These are phyloP conservation scores for Perilla frutescens DNA, from an alignment of 257 asterid genomes.

Conservation along the genomic window DNA sequence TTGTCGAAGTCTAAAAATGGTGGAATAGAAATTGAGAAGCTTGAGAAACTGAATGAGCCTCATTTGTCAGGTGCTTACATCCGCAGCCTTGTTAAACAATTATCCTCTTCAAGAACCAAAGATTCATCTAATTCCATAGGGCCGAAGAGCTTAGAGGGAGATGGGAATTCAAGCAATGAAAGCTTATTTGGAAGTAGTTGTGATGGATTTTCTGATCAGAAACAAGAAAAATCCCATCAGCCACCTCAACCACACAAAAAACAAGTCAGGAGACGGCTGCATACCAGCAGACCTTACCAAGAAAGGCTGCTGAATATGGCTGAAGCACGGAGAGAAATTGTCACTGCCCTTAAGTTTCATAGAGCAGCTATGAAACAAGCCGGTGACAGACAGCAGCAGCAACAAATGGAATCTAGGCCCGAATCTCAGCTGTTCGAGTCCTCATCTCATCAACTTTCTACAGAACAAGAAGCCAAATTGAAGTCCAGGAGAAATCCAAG, in stretches of 20 bases:
- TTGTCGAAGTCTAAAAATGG: slow-evolving; percentile 59
- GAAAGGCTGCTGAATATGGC: slow-evolving; percentile 98
- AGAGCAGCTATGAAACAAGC: slow-evolving; percentile 89
- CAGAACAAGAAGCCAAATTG: slow-evolving; percentile 56
- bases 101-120: slow-evolving; percentile 82
- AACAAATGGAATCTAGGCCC: slow-evolving; percentile 42
- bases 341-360: slow-evolving; percentile 92
- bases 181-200: slow-evolving; percentile 34
- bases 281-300: slow-evolving; percentile 93
- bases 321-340: slow-evolving; percentile 94
- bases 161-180: slow-evolving; percentile 47
- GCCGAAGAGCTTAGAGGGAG: slow-evolving; percentile 52
- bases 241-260: slow-evolving; percentile 66
- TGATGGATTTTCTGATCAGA: slow-evolving; percentile 47
- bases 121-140: slow-evolving; percentile 52
- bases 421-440: slow-evolving; percentile 46
- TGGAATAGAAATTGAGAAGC: slow-evolving; percentile 49
- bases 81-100: slow-evolving; percentile 84
- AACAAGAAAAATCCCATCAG: slow-evolving; percentile 41
- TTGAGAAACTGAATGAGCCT: slow-evolving; percentile 65
- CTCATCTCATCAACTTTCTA: slow-evolving; percentile 48
- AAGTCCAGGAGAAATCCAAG: slow-evolving; percentile 73
- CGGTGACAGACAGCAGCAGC: slow-evolving; percentile 54
- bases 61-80: slow-evolving; percentile 93
- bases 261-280: slow-evolving; percentile 89